Evolutionary conservation across 305 asterid genomes (phyloP).

Genomic region (Coffea humblotiana): DNA sequence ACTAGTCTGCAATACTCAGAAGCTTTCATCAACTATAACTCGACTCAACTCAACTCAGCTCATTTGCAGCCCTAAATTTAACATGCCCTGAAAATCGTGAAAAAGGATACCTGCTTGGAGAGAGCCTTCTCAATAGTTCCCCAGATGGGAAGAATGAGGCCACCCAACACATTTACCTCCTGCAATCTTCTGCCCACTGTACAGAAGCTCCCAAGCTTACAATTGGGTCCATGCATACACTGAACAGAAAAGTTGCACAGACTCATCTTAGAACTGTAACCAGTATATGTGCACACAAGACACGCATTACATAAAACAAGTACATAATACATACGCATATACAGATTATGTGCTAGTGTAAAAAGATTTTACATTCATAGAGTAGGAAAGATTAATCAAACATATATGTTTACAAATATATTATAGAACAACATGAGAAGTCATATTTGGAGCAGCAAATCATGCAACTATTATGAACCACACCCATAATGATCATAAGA

Average conservation of each 20-base stretch:
- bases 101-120: conserved; percentile 67
- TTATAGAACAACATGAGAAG: not conserved
- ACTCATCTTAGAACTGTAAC: conserved; percentile 29
- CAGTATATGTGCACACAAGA: not conserved
- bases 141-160: conserved; percentile 98
- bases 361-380: too few relatives aligned
- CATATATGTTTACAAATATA: too few relatives aligned
- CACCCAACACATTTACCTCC: conserved; percentile 94
- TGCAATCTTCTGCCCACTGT: conserved; percentile 87
- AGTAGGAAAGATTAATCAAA: too few relatives aligned
- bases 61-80: too few relatives aligned
- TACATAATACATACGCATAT: too few relatives aligned
- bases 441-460: not conserved
- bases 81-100: not conserved
- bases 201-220: conserved; percentile 80
- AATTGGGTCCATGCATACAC: conserved; percentile 99
- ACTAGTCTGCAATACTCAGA: not conserved
- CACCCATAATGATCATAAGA: not conserved
- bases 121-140: conserved; percentile 94
- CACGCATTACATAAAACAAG: not conserved
- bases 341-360: too few relatives aligned
- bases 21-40: conserved; percentile 1
- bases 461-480: not conserved
- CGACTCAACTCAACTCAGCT: too few relatives aligned
- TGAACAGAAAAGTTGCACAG: conserved; percentile 34